Conservation (phyloP, 768 basidiomycete genomes). For the Pleurotus salmoneostramineus region DNA sequence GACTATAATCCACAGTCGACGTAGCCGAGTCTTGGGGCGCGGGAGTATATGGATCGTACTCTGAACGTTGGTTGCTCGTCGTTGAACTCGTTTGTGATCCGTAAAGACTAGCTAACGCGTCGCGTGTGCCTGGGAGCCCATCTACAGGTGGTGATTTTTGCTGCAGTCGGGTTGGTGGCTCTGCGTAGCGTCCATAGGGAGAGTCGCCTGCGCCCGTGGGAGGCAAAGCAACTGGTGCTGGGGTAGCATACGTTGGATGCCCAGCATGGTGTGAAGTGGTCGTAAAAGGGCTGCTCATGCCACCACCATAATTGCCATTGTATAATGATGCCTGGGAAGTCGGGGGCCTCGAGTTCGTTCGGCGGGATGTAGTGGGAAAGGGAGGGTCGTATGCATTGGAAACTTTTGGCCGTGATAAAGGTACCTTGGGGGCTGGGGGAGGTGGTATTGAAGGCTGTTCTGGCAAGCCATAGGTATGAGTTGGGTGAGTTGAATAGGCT, state of each 20-base stretch:
- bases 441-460: conserved; percentile 19
- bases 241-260: neutral
- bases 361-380: conserved; percentile 44
- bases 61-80: neutral
- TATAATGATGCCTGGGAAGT: neutral
- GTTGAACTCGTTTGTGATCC: neutral
- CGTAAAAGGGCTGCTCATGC: neutral
- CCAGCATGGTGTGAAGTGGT: neutral
- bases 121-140: neutral
- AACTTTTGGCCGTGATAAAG: conserved; percentile 59
- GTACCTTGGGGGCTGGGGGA: conserved; percentile 32
- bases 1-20: neutral
- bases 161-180: no score
- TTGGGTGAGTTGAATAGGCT: conserved; percentile 11
- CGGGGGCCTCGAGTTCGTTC: conserved; percentile 9
- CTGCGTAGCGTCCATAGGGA: no score
- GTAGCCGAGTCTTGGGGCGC: neutral
- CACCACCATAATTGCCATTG: neutral
- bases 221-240: neutral
- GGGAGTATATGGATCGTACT: neutral
- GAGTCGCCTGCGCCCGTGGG: no score
- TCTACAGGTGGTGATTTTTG: neutral
- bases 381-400: conserved; percentile 79
- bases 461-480: conserved; percentile 7
- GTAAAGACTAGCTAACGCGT: neutral